Conservation (phyloP, 768 basidiomycete genomes). For the Leccinum rimulosum region DNA sequence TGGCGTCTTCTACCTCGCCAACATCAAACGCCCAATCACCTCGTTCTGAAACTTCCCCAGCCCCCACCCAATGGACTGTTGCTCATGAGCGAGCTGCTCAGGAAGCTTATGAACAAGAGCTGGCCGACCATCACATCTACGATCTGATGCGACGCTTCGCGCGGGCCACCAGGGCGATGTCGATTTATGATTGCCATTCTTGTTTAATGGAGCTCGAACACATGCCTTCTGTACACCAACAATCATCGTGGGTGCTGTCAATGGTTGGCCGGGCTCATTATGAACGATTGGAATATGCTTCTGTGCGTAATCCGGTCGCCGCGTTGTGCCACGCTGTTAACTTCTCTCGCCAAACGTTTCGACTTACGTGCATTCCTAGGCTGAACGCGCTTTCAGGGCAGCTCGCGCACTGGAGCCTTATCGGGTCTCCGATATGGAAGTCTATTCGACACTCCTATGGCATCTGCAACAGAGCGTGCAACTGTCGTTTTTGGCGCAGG, state of each 20-base stretch:
- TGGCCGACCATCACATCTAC: slow-evolving; percentile 83
- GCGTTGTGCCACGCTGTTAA: slow-evolving; percentile 7
- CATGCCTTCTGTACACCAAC: slow-evolving; percentile 71
- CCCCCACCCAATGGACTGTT: slow-evolving; percentile 60
- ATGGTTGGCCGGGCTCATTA: slow-evolving; percentile 87
- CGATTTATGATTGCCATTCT: slow-evolving; percentile 70
- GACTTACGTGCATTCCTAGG: slow-evolving; percentile 47
- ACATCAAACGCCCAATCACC: slow-evolving; percentile 58
- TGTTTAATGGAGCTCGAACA: slow-evolving; percentile 76
- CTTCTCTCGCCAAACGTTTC: slow-evolving; percentile 13
- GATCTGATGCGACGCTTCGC: slow-evolving; percentile 81
- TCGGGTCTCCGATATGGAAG: slow-evolving; percentile 89
- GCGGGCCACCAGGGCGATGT: slow-evolving; percentile 69
- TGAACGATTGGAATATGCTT: slow-evolving; percentile 84
- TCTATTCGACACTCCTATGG: slow-evolving; percentile 95
- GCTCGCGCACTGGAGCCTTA: slow-evolving; percentile 87
- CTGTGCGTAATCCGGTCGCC: slow-evolving; percentile 52
- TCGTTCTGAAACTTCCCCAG: slow-evolving; percentile 60
- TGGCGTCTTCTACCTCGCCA: slow-evolving; percentile 59
- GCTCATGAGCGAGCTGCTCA: slow-evolving; percentile 70
- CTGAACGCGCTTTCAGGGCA: slow-evolving; percentile 84
- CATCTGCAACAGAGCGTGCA: slow-evolving; percentile 82
- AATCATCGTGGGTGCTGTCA: slow-evolving; percentile 73
- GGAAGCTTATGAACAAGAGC: slow-evolving; percentile 64
- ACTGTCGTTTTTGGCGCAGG: slow-evolving; percentile 91